phyloP scores from a whole-genome alignment of 352 stramenopile genomes.

The Blastocystis sp. region DNA sequence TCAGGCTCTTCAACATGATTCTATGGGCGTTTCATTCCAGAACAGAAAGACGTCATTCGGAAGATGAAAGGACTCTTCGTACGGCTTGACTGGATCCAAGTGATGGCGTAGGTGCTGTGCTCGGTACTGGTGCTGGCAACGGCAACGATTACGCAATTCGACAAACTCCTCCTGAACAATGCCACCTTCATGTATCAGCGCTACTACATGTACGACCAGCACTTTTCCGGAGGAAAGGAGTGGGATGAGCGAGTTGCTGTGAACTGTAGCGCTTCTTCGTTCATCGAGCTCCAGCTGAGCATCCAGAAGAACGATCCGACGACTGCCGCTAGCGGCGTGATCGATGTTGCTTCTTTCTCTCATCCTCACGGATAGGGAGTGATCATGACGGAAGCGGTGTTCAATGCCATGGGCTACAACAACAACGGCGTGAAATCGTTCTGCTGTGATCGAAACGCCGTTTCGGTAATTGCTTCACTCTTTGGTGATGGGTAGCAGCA shows the following conservation, averaged over 20 bases:
- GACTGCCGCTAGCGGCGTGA: not conserved
- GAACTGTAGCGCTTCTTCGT: slow-evolving; percentile 16
- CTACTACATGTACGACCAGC: slow-evolving; percentile 30
- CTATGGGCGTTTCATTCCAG: slow-evolving; percentile 6
- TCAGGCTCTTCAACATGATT: slow-evolving; percentile 25
- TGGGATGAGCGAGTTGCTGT: not conserved
- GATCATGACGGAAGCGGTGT: slow-evolving; percentile 2
- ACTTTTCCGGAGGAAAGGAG: not conserved
- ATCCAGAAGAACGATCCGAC: not conserved
- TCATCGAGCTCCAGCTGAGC: not conserved
- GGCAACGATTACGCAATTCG: slow-evolving; percentile 14
- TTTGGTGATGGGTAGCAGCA: not conserved
- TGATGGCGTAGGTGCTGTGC: not conserved
- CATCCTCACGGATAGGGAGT: not conserved
- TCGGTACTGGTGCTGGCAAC: not conserved
- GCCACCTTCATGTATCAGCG: slow-evolving; percentile 4
- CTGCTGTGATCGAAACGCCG: slow-evolving; percentile 20
- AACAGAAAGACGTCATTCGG: not conserved
- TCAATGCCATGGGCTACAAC: slow-evolving; percentile 6
- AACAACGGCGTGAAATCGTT: not conserved
- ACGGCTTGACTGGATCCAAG: not conserved
- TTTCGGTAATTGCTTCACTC: not conserved
- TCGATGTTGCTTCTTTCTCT: not conserved
- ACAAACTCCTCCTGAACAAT: not conserved
- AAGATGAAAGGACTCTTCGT: not conserved